phyloP scores from a whole-genome alignment of 1,284 basidiomycete species.

The Pseudozyma sp. region DNA sequence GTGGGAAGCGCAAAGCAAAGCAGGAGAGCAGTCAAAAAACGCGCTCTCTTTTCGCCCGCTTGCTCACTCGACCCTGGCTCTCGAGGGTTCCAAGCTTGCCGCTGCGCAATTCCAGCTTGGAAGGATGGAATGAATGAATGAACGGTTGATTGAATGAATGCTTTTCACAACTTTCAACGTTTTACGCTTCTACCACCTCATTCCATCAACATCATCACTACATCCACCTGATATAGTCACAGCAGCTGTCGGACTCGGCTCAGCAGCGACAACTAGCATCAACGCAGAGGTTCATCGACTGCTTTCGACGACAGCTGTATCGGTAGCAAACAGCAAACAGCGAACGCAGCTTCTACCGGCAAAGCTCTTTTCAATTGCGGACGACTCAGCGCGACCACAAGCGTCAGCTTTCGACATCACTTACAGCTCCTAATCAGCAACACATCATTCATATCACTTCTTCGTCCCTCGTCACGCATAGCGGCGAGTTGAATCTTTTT shows the following conservation, averaged over 20 bases:
- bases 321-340: neutral
- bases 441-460: neutral
- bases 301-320: neutral
- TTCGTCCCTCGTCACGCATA: slow-evolving; percentile 19
- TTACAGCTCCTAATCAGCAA: too few species aligned
- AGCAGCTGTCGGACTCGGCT: neutral
- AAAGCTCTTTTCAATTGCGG: neutral
- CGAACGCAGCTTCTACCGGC: neutral
- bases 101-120: neutral
- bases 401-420: neutral
- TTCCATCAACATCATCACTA: neutral
- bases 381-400: neutral
- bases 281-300: neutral
- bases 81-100: neutral
- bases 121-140: too few species aligned
- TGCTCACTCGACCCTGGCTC: slow-evolving; percentile 6
- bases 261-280: neutral
- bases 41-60: slow-evolving; percentile 1
- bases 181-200: slow-evolving; percentile 5
- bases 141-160: too few species aligned
- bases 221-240: neutral
- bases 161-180: neutral
- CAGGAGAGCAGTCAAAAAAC: neutral
- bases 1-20: too few species aligned
- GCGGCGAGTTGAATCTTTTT: slow-evolving; percentile 5